These are phyloP conservation scores for Dactylis glomerata DNA, from an alignment of 176 grass and related monocot species.

Conservation along the genomic window DNA sequence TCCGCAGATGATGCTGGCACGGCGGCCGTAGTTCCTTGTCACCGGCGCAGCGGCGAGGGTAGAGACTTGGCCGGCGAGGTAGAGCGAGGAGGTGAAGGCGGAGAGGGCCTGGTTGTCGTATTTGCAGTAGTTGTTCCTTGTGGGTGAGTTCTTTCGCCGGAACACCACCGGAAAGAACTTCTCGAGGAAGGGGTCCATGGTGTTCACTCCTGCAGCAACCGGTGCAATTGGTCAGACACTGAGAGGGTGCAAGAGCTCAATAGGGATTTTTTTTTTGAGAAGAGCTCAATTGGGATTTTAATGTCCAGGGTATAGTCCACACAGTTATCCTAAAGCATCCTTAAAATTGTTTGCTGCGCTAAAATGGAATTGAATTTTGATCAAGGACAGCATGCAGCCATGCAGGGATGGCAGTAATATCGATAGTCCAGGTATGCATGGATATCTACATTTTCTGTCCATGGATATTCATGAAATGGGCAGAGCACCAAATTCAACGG, in stretches of 20 bases:
- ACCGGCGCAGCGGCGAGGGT: conserved; percentile 69
- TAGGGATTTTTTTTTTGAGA: background rate
- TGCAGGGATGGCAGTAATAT: too few relatives aligned
- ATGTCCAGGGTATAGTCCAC: background rate
- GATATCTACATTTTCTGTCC: too few relatives aligned
- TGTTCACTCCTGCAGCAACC: conserved; percentile 63
- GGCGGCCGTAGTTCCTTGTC: conserved; percentile 79
- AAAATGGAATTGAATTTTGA: too few relatives aligned
- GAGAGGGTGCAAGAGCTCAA: background rate
- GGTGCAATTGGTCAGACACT: conserved; percentile 2
- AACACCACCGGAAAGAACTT: conserved; percentile 87
- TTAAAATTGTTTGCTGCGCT: too few relatives aligned
- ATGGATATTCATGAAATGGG: too few relatives aligned
- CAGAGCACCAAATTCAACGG: too few relatives aligned
- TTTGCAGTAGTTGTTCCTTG: conserved; percentile 84
- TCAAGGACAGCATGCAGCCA: too few relatives aligned
- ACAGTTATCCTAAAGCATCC: too few relatives aligned
- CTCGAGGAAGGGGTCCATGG: conserved; percentile 89
- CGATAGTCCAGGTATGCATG: too few relatives aligned
- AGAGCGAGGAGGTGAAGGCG: conserved; percentile 70
- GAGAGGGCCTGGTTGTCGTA: conserved; percentile 80
- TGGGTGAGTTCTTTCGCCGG: conserved; percentile 50
- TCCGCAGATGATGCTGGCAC: conserved; percentile 76
- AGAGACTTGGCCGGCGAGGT: conserved; percentile 78
- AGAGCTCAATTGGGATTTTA: background rate